Evolutionary conservation across 257 asterid genomes (phyloP).

Genomic region (Orobanche coerulescens): DNA sequence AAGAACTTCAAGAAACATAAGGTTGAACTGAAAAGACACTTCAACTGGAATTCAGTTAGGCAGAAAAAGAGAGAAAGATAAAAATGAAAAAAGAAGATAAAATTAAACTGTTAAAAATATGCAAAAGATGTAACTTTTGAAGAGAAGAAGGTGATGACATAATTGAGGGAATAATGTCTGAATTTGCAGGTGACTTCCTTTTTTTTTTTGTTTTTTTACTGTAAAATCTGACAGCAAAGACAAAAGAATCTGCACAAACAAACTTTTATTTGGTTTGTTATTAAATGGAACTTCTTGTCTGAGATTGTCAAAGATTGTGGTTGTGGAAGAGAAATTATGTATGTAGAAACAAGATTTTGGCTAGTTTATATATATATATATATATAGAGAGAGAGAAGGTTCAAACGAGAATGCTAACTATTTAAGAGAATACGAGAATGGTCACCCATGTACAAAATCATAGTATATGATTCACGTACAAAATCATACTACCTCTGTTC

Average conservation of each 20-base stretch:
- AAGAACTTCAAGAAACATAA: constrained; percentile 17
- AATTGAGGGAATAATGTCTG: constrained; percentile 25
- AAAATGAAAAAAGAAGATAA: background rate
- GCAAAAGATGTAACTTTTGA: background rate
- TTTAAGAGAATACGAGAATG: too few relatives aligned
- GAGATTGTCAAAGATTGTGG: constrained; percentile 29
- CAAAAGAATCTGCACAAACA: constrained; percentile 16
- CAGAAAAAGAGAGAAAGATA: background rate
- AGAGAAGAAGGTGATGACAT: constrained; percentile 17
- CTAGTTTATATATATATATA: background rate
- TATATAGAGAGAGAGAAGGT: constrained; percentile 15
- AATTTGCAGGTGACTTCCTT: constrained; percentile 36
- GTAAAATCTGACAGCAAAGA: constrained; percentile 20
- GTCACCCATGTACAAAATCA: too few relatives aligned
- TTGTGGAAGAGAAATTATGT: constrained; percentile 15
- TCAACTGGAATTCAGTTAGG: background rate
- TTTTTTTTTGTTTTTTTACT: too few relatives aligned
- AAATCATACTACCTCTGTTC: too few relatives aligned
- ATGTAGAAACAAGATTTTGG: constrained; percentile 24
- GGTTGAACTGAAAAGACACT: background rate
- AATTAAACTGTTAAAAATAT: constrained; percentile 2
- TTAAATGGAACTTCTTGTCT: constrained; percentile 29
- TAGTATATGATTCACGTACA: too few relatives aligned
- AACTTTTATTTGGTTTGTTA: constrained; percentile 24
- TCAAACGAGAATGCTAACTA: too few relatives aligned